A percentile compares a stretch with the other conserved stretches of the same genome.
phyloP scores from a whole-genome alignment of 129 eudicot genomes.

The Lactuca saligna region DNA sequence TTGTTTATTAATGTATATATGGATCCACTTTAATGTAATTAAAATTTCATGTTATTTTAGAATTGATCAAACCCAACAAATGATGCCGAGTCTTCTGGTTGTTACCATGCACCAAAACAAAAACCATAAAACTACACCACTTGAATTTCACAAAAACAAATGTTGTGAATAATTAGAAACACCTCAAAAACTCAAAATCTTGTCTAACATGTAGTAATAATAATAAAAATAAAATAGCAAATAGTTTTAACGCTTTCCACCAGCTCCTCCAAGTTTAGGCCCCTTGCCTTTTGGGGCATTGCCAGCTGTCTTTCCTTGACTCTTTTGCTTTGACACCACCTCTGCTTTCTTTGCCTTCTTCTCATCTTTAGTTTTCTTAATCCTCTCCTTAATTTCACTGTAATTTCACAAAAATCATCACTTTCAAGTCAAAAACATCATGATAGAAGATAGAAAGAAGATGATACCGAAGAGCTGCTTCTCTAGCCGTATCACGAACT shows the following conservation, averaged over 20 bases:
- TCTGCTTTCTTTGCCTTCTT: constrained; percentile 72
- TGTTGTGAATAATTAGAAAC: neutral
- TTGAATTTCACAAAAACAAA: neutral
- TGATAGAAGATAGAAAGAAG: neutral
- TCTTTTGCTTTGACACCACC: constrained; percentile 45
- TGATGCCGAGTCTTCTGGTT: too few species aligned
- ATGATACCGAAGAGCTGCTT: constrained; percentile 55
- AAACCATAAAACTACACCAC: neutral
- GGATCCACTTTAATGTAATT: too few species aligned
- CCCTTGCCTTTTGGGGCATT: constrained; percentile 48
- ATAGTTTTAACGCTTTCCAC: constrained; percentile 51
- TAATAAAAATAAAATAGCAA: neutral
- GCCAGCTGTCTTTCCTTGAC: constrained; percentile 34
- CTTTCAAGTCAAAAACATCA: neutral
- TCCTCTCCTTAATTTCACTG: constrained; percentile 66
- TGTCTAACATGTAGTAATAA: neutral
- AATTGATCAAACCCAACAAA: too few species aligned
- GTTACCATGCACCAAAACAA: neutral
- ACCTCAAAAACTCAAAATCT: constrained; percentile 1
- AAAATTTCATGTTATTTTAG: too few species aligned
- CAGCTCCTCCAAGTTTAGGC: constrained; percentile 57
- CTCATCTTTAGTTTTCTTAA: constrained; percentile 64
- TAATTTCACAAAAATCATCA: neutral
- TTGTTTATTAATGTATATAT: too few species aligned
- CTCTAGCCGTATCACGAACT: constrained; percentile 64